Evolutionary conservation across 1,284 basidiomycete genomes (phyloP).

Genomic region (Calocybe gambosa): DNA sequence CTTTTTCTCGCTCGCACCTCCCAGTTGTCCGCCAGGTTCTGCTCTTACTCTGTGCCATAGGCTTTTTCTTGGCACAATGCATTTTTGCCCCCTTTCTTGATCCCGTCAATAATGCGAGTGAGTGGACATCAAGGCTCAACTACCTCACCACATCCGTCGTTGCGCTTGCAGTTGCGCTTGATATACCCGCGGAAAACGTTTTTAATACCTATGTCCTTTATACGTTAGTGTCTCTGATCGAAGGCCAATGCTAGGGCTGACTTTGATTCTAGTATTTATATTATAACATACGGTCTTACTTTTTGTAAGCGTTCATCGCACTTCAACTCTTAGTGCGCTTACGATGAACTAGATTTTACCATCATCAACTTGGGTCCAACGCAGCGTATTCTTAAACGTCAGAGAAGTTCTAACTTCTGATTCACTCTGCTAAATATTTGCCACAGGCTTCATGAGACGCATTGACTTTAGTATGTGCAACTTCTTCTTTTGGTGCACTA

Average conservation of each 20-base stretch:
- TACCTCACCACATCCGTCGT: constrained; percentile 62
- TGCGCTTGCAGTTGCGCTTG: constrained; percentile 52
- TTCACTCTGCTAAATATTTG: constrained; percentile 28
- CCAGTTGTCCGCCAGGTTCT: constrained; percentile 58
- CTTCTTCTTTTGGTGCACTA: constrained; percentile 11
- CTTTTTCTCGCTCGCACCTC: constrained; percentile 42
- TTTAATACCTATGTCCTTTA: constrained; percentile 59
- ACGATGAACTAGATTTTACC: constrained; percentile 48
- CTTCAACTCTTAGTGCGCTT: not conserved
- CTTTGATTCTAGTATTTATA: constrained; percentile 46
- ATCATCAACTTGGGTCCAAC: constrained; percentile 46
- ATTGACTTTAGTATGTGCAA: constrained; percentile 66
- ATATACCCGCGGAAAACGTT: constrained; percentile 48
- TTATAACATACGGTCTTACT: constrained; percentile 60
- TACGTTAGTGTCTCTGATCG: constrained; percentile 35
- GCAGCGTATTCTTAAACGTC: constrained; percentile 55
- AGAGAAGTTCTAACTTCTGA: constrained; percentile 15
- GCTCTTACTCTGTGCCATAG: constrained; percentile 52
- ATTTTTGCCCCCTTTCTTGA: constrained; percentile 62
- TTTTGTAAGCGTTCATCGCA: constrained; percentile 38
- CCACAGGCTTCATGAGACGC: constrained; percentile 49
- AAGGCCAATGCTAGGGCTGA: constrained; percentile 2
- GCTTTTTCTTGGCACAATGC: constrained; percentile 61
- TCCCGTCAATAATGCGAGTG: constrained; percentile 70
- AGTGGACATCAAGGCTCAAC: constrained; percentile 68